A percentile compares a stretch with the other conserved stretches of the same genome.
Conservation (phyloP, 78 protist species). For the Guillardia theta region DNA sequence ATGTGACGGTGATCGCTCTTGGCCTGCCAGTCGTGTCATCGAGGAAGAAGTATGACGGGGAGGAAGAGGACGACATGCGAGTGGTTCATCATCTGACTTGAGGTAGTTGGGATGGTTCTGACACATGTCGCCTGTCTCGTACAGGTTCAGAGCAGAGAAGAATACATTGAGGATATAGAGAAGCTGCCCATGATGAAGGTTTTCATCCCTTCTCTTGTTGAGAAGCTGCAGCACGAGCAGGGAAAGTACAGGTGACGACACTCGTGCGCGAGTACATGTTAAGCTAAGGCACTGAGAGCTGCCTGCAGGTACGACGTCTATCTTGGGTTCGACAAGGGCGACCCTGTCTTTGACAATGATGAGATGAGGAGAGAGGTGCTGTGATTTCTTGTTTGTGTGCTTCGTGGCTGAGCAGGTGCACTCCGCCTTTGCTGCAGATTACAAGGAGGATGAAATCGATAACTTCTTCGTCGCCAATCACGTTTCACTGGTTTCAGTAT, state of each 20-base stretch:
- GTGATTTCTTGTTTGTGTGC: no score
- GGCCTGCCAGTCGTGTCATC: not conserved
- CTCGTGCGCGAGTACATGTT: not conserved
- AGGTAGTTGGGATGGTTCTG: no score
- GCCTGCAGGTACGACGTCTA: not conserved
- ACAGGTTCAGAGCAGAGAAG: not conserved
- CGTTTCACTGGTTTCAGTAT: no score
- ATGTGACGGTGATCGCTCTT: not conserved
- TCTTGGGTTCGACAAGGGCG: not conserved
- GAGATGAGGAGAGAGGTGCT: not conserved
- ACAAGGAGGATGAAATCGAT: no score
- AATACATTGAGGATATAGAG: not conserved
- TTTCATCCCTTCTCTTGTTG: not conserved
- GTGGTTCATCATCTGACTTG: no score
- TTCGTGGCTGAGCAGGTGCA: no score
- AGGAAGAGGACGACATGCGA: conserved; percentile 7
- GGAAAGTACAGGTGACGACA: not conserved
- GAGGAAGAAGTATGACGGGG: not conserved
- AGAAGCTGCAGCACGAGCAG: not conserved
- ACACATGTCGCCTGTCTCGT: no score
- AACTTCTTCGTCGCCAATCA: no score
- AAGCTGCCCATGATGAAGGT: not conserved
- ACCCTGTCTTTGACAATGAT: not conserved
- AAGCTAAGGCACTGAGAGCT: not conserved
- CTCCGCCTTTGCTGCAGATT: no score